phyloP scores from a whole-genome alignment of 139 green algal genomes.

The Eudorina sp. region DNA sequence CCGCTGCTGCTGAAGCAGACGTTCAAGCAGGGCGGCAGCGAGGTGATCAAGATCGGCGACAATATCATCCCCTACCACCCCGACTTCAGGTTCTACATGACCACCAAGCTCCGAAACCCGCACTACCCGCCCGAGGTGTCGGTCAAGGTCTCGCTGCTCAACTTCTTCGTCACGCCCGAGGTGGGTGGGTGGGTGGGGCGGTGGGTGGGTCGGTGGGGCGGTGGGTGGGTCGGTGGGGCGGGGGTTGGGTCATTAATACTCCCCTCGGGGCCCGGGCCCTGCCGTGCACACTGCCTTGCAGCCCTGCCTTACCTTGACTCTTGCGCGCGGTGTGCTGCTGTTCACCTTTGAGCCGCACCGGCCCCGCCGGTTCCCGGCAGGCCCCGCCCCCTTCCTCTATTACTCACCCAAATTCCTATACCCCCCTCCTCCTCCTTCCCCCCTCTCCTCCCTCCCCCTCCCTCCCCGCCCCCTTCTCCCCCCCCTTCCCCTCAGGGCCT shows the following conservation, averaged over 20 bases:
- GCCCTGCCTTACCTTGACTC: no score
- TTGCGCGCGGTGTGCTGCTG: no score
- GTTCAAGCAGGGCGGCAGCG: constrained; percentile 85
- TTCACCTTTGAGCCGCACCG: no score
- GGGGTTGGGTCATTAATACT: background rate
- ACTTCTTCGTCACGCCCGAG: constrained; percentile 81
- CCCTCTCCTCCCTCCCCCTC: background rate
- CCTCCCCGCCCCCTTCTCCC: background rate
- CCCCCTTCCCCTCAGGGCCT: constrained; percentile 62
- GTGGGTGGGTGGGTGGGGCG: background rate
- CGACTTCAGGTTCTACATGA: constrained; percentile 90
- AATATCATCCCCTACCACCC: constrained; percentile 89
- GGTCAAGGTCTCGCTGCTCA: constrained; percentile 84
- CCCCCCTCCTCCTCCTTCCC: background rate
- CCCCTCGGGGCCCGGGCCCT: background rate
- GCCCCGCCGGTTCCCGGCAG: no score
- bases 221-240: background rate
- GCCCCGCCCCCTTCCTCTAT: no score
- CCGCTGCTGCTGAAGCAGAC: constrained; percentile 85
- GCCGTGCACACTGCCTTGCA: no score
- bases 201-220: background rate
- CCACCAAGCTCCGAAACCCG: constrained; percentile 84
- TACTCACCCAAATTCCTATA: no score
- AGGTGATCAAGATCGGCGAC: constrained; percentile 90
- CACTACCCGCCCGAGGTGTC: constrained; percentile 83